phyloP scores from a whole-genome alignment of 352 stramenopile species.

The Thalassiosira ordinaria region DNA sequence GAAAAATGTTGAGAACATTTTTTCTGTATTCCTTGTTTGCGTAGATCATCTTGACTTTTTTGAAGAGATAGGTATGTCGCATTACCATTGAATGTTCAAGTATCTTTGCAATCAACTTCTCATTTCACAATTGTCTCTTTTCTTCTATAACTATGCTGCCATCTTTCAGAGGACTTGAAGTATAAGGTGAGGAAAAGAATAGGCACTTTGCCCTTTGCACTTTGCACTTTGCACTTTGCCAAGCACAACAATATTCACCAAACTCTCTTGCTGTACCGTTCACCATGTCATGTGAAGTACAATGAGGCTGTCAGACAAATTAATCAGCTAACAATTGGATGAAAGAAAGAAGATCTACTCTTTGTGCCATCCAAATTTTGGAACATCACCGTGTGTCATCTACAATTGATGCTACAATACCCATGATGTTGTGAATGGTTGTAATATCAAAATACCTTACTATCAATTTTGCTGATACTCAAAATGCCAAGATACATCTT shows the following conservation, averaged over 20 bases:
- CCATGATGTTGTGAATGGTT: no score
- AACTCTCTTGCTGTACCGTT: background rate
- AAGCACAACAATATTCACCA: background rate
- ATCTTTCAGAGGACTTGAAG: conserved; percentile 54
- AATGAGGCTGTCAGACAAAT: conserved; percentile 59
- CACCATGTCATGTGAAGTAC: conserved; percentile 21
- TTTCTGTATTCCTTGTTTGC: background rate
- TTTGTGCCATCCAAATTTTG: no score
- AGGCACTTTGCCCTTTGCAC: background rate
- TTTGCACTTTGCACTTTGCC: background rate
- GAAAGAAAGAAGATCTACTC: no score
- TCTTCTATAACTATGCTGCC: background rate
- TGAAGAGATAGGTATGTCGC: conserved; percentile 48
- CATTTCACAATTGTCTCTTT: background rate
- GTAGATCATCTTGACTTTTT: conserved; percentile 61
- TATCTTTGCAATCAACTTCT: background rate
- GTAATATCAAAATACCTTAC: no score
- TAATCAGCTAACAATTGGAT: conserved; percentile 37
- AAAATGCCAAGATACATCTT: no score
- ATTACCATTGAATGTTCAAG: background rate
- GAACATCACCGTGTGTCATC: no score
- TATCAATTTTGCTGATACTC: no score
- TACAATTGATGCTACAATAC: no score
- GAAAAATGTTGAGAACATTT: no score
- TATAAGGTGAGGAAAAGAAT: conserved; percentile 39